phyloP scores from a whole-genome alignment of 202 grass and related monocot genomes.

The Dendrocalamus latiflorus region DNA sequence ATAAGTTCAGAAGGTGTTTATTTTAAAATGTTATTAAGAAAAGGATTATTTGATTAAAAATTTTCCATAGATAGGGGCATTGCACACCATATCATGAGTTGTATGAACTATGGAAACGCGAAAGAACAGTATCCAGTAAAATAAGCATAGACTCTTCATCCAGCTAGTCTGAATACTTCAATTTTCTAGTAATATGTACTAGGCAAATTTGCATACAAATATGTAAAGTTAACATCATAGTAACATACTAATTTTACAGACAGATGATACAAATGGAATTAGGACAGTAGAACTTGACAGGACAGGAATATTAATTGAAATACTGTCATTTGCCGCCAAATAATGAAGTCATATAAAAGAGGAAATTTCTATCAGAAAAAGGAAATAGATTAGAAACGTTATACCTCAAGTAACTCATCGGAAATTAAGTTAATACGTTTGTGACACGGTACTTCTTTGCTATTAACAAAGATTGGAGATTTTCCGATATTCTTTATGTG shows the following conservation, averaged over 20 bases:
- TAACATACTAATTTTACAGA: background rate
- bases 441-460: slow-evolving; percentile 66
- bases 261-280: background rate
- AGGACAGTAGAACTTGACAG: background rate
- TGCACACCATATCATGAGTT: too few relatives aligned
- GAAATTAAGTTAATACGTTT: slow-evolving; percentile 54
- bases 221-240: background rate
- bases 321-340: background rate
- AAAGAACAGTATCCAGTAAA: background rate
- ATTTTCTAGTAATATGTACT: background rate
- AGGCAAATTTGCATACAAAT: background rate
- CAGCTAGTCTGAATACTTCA: slow-evolving; percentile 11
- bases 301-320: background rate
- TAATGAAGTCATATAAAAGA: background rate
- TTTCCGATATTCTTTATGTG: slow-evolving; percentile 65
- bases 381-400: background rate
- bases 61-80: too few relatives aligned
- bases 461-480: slow-evolving; percentile 64
- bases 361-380: background rate
- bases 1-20: too few relatives aligned
- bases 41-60: too few relatives aligned
- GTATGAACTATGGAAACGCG: too few relatives aligned
- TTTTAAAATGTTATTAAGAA: too few relatives aligned
- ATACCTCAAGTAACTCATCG: slow-evolving; percentile 75
- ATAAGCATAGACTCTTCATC: background rate